phyloP scores from a whole-genome alignment of 108 stramenopile genomes.

The Skeletonema menzelii region DNA sequence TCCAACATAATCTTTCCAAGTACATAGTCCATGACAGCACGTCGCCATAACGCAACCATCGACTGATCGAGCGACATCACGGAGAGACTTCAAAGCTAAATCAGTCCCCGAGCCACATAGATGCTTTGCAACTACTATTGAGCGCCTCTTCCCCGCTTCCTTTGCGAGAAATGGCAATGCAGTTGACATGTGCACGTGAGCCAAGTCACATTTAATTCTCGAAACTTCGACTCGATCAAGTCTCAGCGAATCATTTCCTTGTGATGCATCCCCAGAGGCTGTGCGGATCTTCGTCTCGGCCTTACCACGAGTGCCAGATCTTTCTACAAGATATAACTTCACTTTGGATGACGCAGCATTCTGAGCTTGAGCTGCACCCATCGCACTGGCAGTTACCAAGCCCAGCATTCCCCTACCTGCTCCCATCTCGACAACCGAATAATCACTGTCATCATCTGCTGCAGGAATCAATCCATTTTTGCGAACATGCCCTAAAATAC shows the following conservation, averaged over 20 bases:
- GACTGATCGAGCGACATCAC: slow-evolving; percentile 27
- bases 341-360: slow-evolving; percentile 18
- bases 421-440: slow-evolving; percentile 73
- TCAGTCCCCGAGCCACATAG: slow-evolving; percentile 84
- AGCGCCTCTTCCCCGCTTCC: slow-evolving; percentile 10
- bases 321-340: slow-evolving; percentile 72
- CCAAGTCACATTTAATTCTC: slow-evolving; percentile 74
- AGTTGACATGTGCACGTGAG: slow-evolving; percentile 66
- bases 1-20: slow-evolving; percentile 81
- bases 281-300: slow-evolving; percentile 75
- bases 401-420: slow-evolving; percentile 86
- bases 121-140: slow-evolving; percentile 80
- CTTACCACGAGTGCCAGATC: slow-evolving; percentile 74
- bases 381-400: slow-evolving; percentile 62
- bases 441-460: background rate
- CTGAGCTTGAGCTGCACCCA: slow-evolving; percentile 27
- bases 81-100: slow-evolving; percentile 71
- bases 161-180: slow-evolving; percentile 21
- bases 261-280: slow-evolving; percentile 5
- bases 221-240: slow-evolving; percentile 55
- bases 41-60: slow-evolving; percentile 79
- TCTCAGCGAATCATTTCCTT: slow-evolving; percentile 21
- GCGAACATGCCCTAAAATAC: slow-evolving; percentile 75
- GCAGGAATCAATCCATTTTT: slow-evolving; percentile 39
- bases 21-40: slow-evolving; percentile 86